Percentiles rank a stretch among this genome's conserved stretches.
These are phyloP conservation scores for Podaxis mareebaensis DNA, from an alignment of 768 basidiomycete species.

Conservation along the genomic window DNA sequence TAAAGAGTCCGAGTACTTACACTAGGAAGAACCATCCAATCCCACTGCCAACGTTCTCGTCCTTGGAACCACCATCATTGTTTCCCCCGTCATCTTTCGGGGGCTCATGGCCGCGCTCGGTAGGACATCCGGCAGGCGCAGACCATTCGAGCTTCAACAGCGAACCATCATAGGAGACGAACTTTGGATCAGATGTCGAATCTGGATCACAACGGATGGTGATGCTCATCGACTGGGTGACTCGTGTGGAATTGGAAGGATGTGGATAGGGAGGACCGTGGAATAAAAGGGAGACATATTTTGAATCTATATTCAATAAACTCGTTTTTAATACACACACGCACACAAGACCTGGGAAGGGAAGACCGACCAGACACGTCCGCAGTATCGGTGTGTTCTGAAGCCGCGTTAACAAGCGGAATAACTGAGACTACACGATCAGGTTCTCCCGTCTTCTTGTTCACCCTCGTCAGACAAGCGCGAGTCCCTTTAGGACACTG, in stretches of 20 bases:
- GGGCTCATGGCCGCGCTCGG: conserved; percentile 26
- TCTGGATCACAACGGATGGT: conserved; percentile 57
- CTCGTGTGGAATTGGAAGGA: conserved; percentile 39
- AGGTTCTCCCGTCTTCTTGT: conserved; percentile 50
- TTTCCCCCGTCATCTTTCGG: conserved; percentile 33
- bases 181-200: conserved; percentile 44
- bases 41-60: conserved; percentile 61
- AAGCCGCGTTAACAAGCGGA: conserved; percentile 54
- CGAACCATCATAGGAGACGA: conserved; percentile 62
- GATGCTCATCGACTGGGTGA: conserved; percentile 60
- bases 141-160: conserved; percentile 62
- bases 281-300: conserved; percentile 56
- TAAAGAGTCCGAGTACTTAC: conserved; percentile 41
- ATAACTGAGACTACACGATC: conserved; percentile 76
- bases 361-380: conserved; percentile 38
- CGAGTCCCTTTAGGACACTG: conserved; percentile 72
- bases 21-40: conserved; percentile 89
- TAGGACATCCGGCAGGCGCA: conserved; percentile 57
- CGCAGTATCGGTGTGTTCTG: conserved; percentile 33
- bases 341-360: background rate
- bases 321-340: conserved; percentile 14
- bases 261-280: conserved; percentile 63
- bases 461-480: conserved; percentile 72
- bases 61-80: conserved; percentile 27
- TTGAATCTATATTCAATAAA: conserved; percentile 40